Evolutionary conservation across 2,329 filamentous ascomycete species (phyloP), one percentile per base, ranked within the genome.

Genomic region (Exophiala viscosa): DNA sequence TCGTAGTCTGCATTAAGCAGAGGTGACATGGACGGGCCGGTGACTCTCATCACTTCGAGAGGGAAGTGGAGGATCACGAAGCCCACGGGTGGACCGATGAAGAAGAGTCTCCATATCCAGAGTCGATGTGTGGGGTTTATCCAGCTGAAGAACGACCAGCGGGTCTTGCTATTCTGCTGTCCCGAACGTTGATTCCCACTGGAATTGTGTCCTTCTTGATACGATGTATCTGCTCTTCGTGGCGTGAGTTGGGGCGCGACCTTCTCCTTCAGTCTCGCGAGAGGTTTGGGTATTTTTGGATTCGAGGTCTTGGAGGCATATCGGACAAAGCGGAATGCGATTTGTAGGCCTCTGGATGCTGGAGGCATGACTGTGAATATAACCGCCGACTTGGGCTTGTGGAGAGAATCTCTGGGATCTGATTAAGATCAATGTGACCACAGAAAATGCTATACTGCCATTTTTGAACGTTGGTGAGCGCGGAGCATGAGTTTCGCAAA

Each of bases 1-100:
- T 75, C 64, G 63, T 76, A 84, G 47, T 84, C 79, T 53, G 82
- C 75, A 64, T 91, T 91, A 49, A 92, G 73, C 56, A 84, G 86
- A 1, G 88, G 88, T 50, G 86, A 86, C 88, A 93, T 93, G 15
- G 86, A 90, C 4, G 70, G 69, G 0, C 75, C 75, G 11, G 64
- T 65, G 40, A 76, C 71, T 64, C 68, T 69, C 65, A 73, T 70
- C 20, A 73, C 59, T 32, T 71, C 66, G 42, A 68, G 55, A 2
- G 60, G 60, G 35, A 73, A 65, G 55, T 76, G 67, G 51, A 72
- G 68, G 18, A 66, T 65, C 60, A 75, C 63, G 54, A 73, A 69
- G 8, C 69, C 61, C 0, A 66, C 57, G 52, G 73, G 70, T 1
- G 73, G 70, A 13, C 70, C 46, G 13, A 70, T 49, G 8, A 56